Evolutionary conservation across 2,329 filamentous ascomycete species (phyloP).

Genomic region (Talaromyces piceae): DNA sequence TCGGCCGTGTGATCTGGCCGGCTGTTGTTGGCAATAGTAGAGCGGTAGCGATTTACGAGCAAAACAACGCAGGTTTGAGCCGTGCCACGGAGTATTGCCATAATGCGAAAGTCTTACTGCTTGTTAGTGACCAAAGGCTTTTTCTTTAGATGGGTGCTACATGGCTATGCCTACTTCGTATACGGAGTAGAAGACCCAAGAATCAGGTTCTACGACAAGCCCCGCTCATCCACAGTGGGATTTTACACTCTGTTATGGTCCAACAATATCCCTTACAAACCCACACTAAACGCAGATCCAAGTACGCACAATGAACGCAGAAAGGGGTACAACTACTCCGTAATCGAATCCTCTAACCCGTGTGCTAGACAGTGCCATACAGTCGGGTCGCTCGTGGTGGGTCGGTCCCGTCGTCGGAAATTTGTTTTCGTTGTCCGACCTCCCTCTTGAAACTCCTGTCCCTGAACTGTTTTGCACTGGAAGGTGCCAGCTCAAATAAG

Average conservation of each 20-base stretch:
- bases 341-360: not conserved
- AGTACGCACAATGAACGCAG: not conserved
- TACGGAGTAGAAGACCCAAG: no score
- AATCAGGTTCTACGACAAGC: not conserved
- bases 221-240: not conserved
- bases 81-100: no score
- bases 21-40: no score
- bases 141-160: no score
- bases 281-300: not conserved
- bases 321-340: not conserved
- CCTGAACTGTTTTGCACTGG: not conserved
- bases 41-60: no score
- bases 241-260: not conserved
- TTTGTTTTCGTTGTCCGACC: not conserved
- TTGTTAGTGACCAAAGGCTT: no score
- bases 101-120: no score
- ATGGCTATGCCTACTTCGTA: no score
- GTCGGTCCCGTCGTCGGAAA: not conserved
- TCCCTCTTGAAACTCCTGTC: not conserved
- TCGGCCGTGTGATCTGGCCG: no score
- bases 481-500: not conserved
- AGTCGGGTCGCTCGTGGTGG: not conserved
- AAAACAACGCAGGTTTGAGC: no score
- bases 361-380: not conserved
- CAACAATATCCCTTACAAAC: not conserved